Base-by-base conservation (phyloP, 2,329 filamentous ascomycete genomes). In the Penicillium sp. region DNA sequence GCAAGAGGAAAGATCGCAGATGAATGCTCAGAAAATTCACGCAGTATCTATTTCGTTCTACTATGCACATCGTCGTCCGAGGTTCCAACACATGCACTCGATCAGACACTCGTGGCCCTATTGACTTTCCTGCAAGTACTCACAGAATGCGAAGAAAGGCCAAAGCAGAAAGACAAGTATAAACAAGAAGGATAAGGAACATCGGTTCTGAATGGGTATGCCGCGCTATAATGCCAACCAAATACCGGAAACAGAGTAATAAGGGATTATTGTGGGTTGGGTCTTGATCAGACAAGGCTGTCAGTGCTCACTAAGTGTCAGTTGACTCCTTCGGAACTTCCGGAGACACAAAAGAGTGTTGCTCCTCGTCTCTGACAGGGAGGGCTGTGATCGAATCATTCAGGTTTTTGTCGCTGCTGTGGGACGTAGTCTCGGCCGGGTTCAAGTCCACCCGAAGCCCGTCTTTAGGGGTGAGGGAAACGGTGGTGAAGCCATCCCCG, bases 401-500 rank as follows among this genome's bases (percentile, higher is more conserved):
- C 7, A 28, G 32, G 14, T 10, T n/a, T 2, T 23, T 14, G 18
- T 45, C 31, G 23, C 17, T 17, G 11, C 40, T 28, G 9, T 16
- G 28, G 15, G 28, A 23, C 7, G 27, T 13, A 13, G 7, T 18
- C 23, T 48, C 19, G 7, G 23, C 30, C 2, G 37, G 35, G 4
- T 46, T 36, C 31, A 45, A 14, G n/a, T 44, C 39, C 28, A 50
- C 32, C 4, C 48, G 34, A 2, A 48, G 32, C 2, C 50, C 50
- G 6, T 53, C 46, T 6, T 41, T 37, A 2, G 50, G 39, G 4
- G 44, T 39, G 4, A 52, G 41, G n/a, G 48, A 29, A 7, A 54
- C 51, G 7, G 50, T 34, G 4, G 42, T 30, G 17, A 54, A 54
- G 9, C 52, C 52, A 19, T 52, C 52, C n/a, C 32, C 33, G 17